Base-by-base conservation (phyloP, 192 early-diverging fungal genomes). In the Lobosporangium transversale region DNA sequence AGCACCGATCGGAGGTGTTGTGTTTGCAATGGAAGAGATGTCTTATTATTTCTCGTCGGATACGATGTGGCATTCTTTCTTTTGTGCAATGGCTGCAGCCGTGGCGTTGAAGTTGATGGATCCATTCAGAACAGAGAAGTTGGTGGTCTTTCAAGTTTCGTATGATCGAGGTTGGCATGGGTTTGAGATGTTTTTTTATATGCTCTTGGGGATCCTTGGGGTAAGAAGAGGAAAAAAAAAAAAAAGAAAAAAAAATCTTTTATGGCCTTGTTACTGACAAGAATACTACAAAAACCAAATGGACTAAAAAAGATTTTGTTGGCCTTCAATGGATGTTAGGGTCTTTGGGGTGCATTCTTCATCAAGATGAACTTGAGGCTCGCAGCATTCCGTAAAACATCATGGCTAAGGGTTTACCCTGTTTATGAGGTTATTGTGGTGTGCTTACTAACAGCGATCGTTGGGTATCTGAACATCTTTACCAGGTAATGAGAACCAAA, bases 1-100 rank as follows among this genome's bases (percentile, higher is more conserved):
- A 24, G 94, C 96, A 1, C 97, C 97, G 0, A 96, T 98, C 63
- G 97, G 97, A 37, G 97, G 96, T 4, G 96, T 98, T 15, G 80
- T 98, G 54, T 97, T 97, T 67, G 92, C 93, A 29, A 81, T 98
- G 21, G 97, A 98, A 67, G 94, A 96, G 63, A 92, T 96, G 55
- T 91, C 90, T 48, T 96, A 95, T 62, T 94, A 92, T 60, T 96
- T 98, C 66, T 95, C 97, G 18, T 86, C 93, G 18, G 94, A 95
- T 61, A 97, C 96, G 5, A 94, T 99, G 93, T 90, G 94, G 81
- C 89, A 94, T 52, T 94, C 92, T 51, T 93, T 92, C 78, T 98
- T 98, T 80, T 97, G 95, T 71, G 96, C 97, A 30, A 88, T 96
- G 51, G 92, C 93, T 0, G 93, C 95, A 14, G 93, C 93, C 6